Base-by-base conservation (phyloP, 495 filamentous ascomycete species). In the Cercophora scortea region DNA sequence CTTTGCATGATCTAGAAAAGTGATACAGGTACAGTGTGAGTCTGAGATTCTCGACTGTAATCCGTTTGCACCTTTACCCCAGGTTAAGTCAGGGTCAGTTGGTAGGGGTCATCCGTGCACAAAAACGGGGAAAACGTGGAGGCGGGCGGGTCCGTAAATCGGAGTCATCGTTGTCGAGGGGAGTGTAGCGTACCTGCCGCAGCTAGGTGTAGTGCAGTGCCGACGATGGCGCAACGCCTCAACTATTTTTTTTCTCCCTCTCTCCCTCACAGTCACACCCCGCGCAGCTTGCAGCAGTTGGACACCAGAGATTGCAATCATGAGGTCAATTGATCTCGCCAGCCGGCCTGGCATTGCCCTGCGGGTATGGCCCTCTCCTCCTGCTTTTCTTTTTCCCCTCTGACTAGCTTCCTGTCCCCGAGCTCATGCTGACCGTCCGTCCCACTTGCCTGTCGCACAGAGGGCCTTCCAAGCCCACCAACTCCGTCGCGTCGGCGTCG, bases 241-340 rank as follows among this genome's bases (percentile, higher is more conserved):
- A 18, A 13, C 13, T 45, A 17, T 51, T 57, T 59, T 64, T 62
- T 61, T 45, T n/a, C n/a, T n/a, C n/a, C n/a, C n/a, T n/a, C 41
- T 38, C n/a, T 45, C 13, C 41, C 12, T 12, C 32, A 42, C 42
- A 13, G 13, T 12, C n/a, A 13, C 33, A 47, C 51, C 51, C 56
- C 50, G 44, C 51, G 39, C 45, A 46, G 36, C 51, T 40, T 36
- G 48, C 45, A 42, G 15, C 19, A 47, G 32, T 49, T 42, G 54
- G 61, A 47, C 41, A 54, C 49, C 33, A 50, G 42, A 42, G 46
- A 47, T 41, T n/a, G 41, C 38, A 51, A 63, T 19, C 15, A 71
- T 71, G 68, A 67, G 66, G 60, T 54, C 68, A 65, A 71, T 71
- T 62, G 62, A 66, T 49, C 57, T 71, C 38, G 66, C 66, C 58